Evolutionary conservation across 768 basidiomycete genomes (phyloP), one percentile per base, ranked within the genome.

Genomic region (Mycena rosella): DNA sequence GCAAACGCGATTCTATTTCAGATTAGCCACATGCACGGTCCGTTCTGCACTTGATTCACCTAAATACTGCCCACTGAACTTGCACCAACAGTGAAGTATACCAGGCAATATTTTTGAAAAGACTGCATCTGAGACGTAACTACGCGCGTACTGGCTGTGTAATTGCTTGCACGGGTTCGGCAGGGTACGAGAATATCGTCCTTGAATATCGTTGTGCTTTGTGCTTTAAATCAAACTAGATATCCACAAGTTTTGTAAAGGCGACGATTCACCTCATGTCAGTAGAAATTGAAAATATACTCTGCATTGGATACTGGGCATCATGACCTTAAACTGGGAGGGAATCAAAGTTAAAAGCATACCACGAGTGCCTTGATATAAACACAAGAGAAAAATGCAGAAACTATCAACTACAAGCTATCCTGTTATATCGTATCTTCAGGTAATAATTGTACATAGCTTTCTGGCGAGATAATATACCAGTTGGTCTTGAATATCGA

Each of bases 401-500:
- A 52, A 52, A 20, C 30, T 52, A 52, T 52, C 18, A 52, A 30
- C 51, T 52, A 52, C n/a, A 30, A 52, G 51, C 51, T 52, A 52
- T 52, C 30, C 30, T 34, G 30, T 52, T 52, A 52, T 52, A 52
- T 52, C 13, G 30, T 18, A 51, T 29, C 29, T 51, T 51, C 49
- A 51, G 49, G 49, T 51, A 51, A 51, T 51, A 51, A 51, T 52
- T 34, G 51, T 52, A 51, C 49, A 51, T 30, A 30, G 49, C 49
- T 51, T 29, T 51, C 24, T 51, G 49, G 49, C 49, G 49, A 27
- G 48, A 49, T 17, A 29, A 49, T 29, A 30, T 49, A 27, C 48
- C 32, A 11, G 32, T 34, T 34, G 32, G 32, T 34, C 32, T 34
- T 34, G 32, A 34, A 34, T 34, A 34, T 34, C 32, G 11, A 34